Evolutionary conservation across 176 grass and related monocot species (phyloP), one percentile per base, ranked within the genome.

Genomic region (Pharus latifolius): DNA sequence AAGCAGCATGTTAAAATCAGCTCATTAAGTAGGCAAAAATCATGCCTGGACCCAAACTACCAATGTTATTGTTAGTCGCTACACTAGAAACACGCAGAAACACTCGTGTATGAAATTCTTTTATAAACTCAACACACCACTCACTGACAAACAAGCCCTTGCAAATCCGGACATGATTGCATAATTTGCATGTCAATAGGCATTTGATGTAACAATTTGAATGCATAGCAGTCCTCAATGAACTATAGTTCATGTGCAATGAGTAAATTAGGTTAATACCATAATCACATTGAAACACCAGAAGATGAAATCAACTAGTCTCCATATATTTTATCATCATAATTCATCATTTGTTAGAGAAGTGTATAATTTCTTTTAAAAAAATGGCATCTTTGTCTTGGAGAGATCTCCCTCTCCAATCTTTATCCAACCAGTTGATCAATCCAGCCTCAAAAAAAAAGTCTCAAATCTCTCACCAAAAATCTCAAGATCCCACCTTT

Each of bases 361-460:
- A 1, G n/a, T 69, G 53, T 86, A 71, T 50, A 70, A 49, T 64
- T 80, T 75, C 52, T 56, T 41, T 16, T 19, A 46, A 75, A 85
- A 74, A 31, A 80, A 85, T 85, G 17, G 5, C 42, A 57, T 50
- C n/a, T 71, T 49, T n/a, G 6, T 38, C 73, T 32, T 31, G 30
- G 59, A 64, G 65, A 66, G 23, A 17, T 49, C 51, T 17, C 27
- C 20, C 29, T 47, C 20, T 7, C 40, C 42, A 57, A 11, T 29
- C 44, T 37, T 1, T n/a, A n/a, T n/a, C 27, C 33, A 28, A 16
- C 80, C 17, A 7, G 4, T 9, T 6, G 5, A 56, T 30, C 27
- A 63, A 38, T 38, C 35, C 3, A 40, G 31, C 11, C 23, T 49
- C 17, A 2, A 55, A 78, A 38, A 30, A 71, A 70, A 10, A 73